Evolutionary conservation across 345 rosid genomes (phyloP), one percentile per base, ranked within the genome.

Genomic region (Citrus cavaleriei): DNA sequence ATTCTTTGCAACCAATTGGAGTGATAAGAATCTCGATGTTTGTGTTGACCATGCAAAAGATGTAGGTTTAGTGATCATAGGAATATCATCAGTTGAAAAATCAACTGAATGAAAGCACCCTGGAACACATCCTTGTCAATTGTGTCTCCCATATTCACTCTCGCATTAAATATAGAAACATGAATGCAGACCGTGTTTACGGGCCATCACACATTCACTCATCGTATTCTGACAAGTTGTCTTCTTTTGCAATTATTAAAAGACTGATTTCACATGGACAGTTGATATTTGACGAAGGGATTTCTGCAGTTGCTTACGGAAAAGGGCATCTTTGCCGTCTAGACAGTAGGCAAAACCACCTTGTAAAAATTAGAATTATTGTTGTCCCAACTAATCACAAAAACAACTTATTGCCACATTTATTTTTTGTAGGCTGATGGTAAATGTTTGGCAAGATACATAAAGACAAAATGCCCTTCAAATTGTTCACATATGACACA

Each of bases 71-170:
- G 40, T 37, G 40, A n/a, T n/a, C n/a, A 34, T 25, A 5, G 49
- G 70, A 37, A 22, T 4, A 35, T 66, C 3, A 35, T 73, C 32
- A 59, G 54, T 14, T 73, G 67, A 58, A 58, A 49, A 22, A 32
- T 30, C 37, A 32, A 32, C 28, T 22, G 57, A 72, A 25, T 34
- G 22, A 6, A 3, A 4, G 40, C n/a, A 14, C 65, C 57, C 18
- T 10, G 76, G 74, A 66, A 62, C 58, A 75, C 76, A 60, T 51
- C 80, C 77, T 72, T 73, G 73, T 79, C 83, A 27, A 18, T 4
- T 70, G 10, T 84, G 83, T 73, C 81, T 79, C 78, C 70, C 72
- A 32, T 55, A 72, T 72, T 62, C 67, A 78, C 19, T 27, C 42
- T 55, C 78, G 60, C 80, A 78, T 83, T 77, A 73, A 73, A 83